Evolutionary conservation across 345 rosid species (phyloP).

Genomic region (Clausena lansium): DNA sequence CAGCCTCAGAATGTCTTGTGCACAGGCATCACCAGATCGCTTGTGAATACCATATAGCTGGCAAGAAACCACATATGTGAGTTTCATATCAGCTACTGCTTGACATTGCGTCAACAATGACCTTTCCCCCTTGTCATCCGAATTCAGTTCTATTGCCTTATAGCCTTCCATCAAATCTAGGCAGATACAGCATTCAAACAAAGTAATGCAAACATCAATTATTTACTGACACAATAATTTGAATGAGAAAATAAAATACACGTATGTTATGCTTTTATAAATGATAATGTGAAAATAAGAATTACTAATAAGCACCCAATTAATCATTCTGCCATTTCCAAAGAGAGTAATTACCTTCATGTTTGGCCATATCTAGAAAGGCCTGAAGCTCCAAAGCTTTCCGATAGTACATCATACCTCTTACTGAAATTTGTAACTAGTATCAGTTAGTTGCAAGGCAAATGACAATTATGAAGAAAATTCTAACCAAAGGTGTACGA

Average conservation of each 20-base stretch:
- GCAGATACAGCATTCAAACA: constrained; percentile 24
- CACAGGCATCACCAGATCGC: constrained; percentile 78
- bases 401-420: constrained; percentile 99
- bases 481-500: background rate
- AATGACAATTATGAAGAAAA: background rate
- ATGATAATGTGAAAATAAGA: background rate
- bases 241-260: background rate
- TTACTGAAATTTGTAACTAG: constrained; percentile 48
- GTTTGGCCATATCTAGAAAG: constrained; percentile 97
- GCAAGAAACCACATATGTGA: constrained; percentile 92
- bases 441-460: constrained; percentile 10
- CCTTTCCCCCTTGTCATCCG: constrained; percentile 75
- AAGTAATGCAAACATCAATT: constrained; percentile 22
- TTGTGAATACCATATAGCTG: constrained; percentile 94
- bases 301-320: background rate
- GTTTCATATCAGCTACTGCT: constrained; percentile 98
- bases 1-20: constrained; percentile 84
- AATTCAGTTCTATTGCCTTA: constrained; percentile 77
- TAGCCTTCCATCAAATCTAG: constrained; percentile 95
- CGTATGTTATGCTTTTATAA: background rate
- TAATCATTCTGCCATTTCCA: background rate
- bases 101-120: constrained; percentile 88
- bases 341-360: constrained; percentile 64
- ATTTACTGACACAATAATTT: background rate
- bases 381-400: constrained; percentile 99